These are phyloP conservation scores for Colletotrichum sp. DNA, from an alignment of 2,329 filamentous ascomycete genomes.

Conservation along the genomic window DNA sequence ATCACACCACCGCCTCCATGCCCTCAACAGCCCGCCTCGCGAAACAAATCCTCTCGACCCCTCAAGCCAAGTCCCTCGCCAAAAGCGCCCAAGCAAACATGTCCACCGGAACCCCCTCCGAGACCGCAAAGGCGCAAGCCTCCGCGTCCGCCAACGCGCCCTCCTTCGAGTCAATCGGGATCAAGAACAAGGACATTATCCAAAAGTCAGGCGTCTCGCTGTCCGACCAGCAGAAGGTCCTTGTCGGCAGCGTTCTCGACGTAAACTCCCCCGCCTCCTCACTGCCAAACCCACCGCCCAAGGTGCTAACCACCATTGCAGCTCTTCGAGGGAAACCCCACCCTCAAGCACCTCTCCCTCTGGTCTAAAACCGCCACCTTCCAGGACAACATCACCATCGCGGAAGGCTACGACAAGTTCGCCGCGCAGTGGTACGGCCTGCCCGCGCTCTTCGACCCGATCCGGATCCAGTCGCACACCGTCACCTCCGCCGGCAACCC, in stretches of 20 bases:
- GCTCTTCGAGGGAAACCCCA: slow-evolving; percentile 66
- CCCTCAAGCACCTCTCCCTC: slow-evolving; percentile 61
- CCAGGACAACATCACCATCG: slow-evolving; percentile 62
- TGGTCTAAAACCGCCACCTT: slow-evolving; percentile 66
- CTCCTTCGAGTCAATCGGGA: slow-evolving; percentile 35
- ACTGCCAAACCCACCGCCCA: too few species aligned
- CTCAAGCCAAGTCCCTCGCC: slow-evolving; percentile 19
- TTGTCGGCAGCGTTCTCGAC: slow-evolving; percentile 65
- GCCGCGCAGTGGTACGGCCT: slow-evolving; percentile 63
- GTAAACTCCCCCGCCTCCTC: too few species aligned
- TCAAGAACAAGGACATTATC: slow-evolving; percentile 61
- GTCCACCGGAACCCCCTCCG: slow-evolving; percentile 31
- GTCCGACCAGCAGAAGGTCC: slow-evolving; percentile 52
- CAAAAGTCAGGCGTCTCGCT: slow-evolving; percentile 56
- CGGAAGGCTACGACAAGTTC: slow-evolving; percentile 57
- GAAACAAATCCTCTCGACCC: slow-evolving; percentile 8
- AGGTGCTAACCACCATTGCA: too few species aligned
- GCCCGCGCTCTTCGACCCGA: slow-evolving; percentile 60
- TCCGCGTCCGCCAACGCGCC: slow-evolving; percentile 10
- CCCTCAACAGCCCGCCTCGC: slow-evolving; percentile 12
- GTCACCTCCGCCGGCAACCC: slow-evolving; percentile 64
- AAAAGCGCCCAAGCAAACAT: slow-evolving; percentile 25
- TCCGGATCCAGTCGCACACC: slow-evolving; percentile 57
- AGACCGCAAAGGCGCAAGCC: slow-evolving; percentile 29
- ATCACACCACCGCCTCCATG: background rate